Evolutionary conservation across 2,329 filamentous ascomycete species (phyloP), one percentile per base, ranked within the genome.

Genomic region (Apiospora sp.): DNA sequence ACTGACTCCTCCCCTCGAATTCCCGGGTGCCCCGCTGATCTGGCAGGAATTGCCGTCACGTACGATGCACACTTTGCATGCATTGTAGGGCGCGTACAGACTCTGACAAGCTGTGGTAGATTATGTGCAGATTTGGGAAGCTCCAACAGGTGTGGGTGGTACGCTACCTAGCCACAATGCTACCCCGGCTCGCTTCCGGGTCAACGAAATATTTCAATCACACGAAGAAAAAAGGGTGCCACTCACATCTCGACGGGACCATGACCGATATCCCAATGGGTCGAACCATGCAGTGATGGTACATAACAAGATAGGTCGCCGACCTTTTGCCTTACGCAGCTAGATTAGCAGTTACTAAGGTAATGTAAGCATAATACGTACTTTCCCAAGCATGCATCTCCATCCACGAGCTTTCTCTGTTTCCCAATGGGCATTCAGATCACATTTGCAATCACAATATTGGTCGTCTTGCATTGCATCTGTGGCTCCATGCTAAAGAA

Each of bases 51-150:
- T 61, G 54, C 54, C 54, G 54, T 61, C 30, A n/a, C 34, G 34
- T 41, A 64, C 30, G 19, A 41, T n/a, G 30, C 34, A 37, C 54
- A 34, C 54, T 37, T 19, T 61, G 54, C 54, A 37, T 61, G 34
- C 58, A 64, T 64, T n/a, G 58, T 64, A 64, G 58, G 58, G 58
- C 34, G 58, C 58, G 58, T 64, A 64, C 58, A 64, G 58, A 64
- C 19, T 64, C 58, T 64, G 58, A 10, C 34, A 64, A 22, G 34
- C 41, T 12, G 6, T 61, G 58, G 58, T 64, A 64, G 58, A 41
- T 64, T 64, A 41, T 64, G 58, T 64, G 58, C 58, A 64, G 58
- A 41, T 64, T 51, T n/a, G n/a, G n/a, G 24, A 27, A 24, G 49
- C 30, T 41, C 34, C 34, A 41, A n/a, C 51, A 41, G 19, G 58